Conservation (phyloP, 345 rosid genomes). For the Hibiscus syriacus region DNA sequence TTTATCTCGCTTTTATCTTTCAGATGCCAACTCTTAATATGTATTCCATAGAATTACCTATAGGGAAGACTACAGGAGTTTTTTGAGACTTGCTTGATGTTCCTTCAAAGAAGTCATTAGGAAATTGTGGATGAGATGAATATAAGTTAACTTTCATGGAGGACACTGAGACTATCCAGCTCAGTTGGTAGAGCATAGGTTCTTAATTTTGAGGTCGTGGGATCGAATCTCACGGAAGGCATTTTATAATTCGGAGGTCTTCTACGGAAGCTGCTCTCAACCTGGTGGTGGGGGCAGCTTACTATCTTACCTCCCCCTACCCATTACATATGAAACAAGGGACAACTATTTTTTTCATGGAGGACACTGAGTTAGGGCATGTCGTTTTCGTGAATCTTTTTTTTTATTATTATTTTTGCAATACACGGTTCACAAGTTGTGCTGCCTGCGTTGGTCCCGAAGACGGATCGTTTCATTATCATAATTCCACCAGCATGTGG, state of each 20-base stretch:
- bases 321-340: too few species aligned
- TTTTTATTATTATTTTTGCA: constrained; percentile 18
- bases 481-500: constrained; percentile 48
- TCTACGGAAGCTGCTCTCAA: too few species aligned
- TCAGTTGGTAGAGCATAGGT: too few species aligned
- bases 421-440: constrained; percentile 27
- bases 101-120: background rate
- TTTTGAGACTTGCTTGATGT: background rate
- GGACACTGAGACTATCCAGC: too few species aligned
- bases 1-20: constrained; percentile 12
- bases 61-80: too few species aligned
- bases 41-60: too few species aligned
- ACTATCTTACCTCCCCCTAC: too few species aligned
- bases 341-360: too few species aligned
- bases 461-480: constrained; percentile 38
- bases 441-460: constrained; percentile 43
- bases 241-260: too few species aligned
- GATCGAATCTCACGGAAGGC: too few species aligned
- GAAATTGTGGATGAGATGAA: constrained; percentile 26
- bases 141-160: constrained; percentile 11
- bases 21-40: constrained; percentile 5
- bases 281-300: too few species aligned
- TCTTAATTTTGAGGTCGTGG: too few species aligned
- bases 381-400: background rate
- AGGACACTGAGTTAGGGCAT: background rate